phyloP scores from a whole-genome alignment of 202 grass and related monocot species.

The Carex arenaria region DNA sequence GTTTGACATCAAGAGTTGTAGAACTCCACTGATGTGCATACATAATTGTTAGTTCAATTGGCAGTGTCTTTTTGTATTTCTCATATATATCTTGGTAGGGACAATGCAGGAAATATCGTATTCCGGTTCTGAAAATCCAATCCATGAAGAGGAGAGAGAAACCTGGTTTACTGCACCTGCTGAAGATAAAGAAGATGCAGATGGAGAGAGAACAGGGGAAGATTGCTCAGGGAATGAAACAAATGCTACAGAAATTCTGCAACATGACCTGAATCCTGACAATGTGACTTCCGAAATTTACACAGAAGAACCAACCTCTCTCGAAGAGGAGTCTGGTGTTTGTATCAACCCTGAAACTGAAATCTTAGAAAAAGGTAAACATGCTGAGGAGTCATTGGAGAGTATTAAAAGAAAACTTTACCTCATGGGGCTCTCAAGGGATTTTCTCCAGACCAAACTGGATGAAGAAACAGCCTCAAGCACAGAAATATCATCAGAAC shows the following conservation, averaged over 20 bases:
- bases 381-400: conserved; percentile 36
- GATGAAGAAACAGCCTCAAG: conserved; percentile 39
- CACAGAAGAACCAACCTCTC: neutral
- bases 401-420: conserved; percentile 58
- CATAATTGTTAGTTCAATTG: neutral
- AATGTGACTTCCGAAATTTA: neutral
- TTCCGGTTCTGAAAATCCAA: conserved; percentile 6
- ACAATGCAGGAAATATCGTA: conserved; percentile 21
- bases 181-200: neutral
- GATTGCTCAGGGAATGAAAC: conserved; percentile 8
- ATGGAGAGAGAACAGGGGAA: neutral
- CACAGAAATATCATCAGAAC: conserved; percentile 53
- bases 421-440: conserved; percentile 41
- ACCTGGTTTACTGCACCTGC: neutral
- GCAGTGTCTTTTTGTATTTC: conserved; percentile 18
- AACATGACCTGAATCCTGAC: neutral
- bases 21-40: neutral
- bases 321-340: conserved; percentile 4
- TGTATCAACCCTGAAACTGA: neutral
- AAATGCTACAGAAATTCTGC: neutral
- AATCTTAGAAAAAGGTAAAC: conserved; percentile 7
- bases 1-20: neutral
- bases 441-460: conserved; percentile 71
- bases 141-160: conserved; percentile 12
- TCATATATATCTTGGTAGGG: conserved; percentile 21